Evolutionary conservation across 129 eudicot species (phyloP), one percentile per base, ranked within the genome.

Genomic region (Silybum marianum): DNA sequence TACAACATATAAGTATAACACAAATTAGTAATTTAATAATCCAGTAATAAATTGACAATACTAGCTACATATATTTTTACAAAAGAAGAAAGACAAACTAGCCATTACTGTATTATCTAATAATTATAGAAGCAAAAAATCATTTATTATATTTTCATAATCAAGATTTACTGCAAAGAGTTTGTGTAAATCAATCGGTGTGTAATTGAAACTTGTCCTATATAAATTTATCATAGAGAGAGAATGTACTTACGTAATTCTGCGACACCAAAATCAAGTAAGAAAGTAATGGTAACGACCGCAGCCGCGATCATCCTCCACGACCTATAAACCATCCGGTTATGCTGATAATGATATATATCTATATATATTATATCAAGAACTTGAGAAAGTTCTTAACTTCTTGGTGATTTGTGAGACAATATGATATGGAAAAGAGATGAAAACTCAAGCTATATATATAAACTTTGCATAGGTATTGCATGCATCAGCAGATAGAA

Each of bases 221-320:
- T 28, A 28, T 28, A 28, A 1, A 28, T 28, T n/a, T n/a, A n/a
- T n/a, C n/a, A n/a, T n/a, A n/a, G n/a, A n/a, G n/a, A n/a, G 0
- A 66, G 63, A 69, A 69, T 68, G 22, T 26, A 3, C 63, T 23
- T 80, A 80, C 78, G 78, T 22, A 32, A 30, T 21, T 71, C 30
- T 14, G 83, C 78, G 4, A 71, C 72, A 32, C 36, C 77, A 54
- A 80, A 54, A 54, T 80, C 83, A 71, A 71, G 77, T 22, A 80
- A 54, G 71, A 54, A 58, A 51, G 16, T 36, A 54, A 58, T 9
- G 72, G 26, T 71, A 21, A 80, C 13, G 25, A 80, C 2, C 3
- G 58, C 16, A 70, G 60, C 51, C 54, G 16, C 16, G 18, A 80
- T 71, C 71, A 24, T 80, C 60, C 19, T 60, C 42, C 71, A 80